Base-by-base conservation (phyloP, 192 early-diverging fungal genomes). In the Coemansia sp. region DNA sequence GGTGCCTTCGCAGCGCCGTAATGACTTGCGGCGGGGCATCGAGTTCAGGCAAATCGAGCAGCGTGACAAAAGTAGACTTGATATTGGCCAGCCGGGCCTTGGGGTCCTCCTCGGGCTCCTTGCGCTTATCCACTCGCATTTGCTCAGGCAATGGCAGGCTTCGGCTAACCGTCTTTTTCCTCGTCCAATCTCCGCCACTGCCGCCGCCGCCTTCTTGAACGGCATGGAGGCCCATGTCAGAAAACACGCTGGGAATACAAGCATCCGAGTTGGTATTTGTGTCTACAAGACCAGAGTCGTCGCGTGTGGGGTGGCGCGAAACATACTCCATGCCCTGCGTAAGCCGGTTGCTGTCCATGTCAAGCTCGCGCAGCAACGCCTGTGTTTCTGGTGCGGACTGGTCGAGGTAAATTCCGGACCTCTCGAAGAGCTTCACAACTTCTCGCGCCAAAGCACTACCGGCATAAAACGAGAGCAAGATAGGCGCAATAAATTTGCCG, bases 1-100 rank as follows among this genome's bases (percentile, higher is more conserved):
- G 94, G 76, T 95, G 92, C 64, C 88, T 79, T 58, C 90, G 90
- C 83, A 95, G 73, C n/a, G 63, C 70, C 1, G 94, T 88, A 52
- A 72, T 46, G 3, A 72, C 71, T 65, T 75, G 46, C 68, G 86
- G 73, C 24, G 89, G 89, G 11, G 73, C 69, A 4, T 72, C 73
- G 43, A 64, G 58, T 58, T 83, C 81, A 3, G 81, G 81, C 58
- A 83, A 66, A 49, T 83, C 81, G 16, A 83, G 77, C 60, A 79
- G 68, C 39, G 81, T 83, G 50, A 83, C 76, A 70, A 83, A 83
- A 12, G 81, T 79, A 29, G 81, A 78, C 53, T 83, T 83, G 52
- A 83, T 83, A 36, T 72, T 67, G 34, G 76, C 76, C 44, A 83
- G 67, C 38, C 76, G 50, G 33, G 60, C 67, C 49, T 83, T 75